Base-by-base conservation (phyloP, 495 filamentous ascomycete genomes). In the Bathelium albidoporum region DNA sequence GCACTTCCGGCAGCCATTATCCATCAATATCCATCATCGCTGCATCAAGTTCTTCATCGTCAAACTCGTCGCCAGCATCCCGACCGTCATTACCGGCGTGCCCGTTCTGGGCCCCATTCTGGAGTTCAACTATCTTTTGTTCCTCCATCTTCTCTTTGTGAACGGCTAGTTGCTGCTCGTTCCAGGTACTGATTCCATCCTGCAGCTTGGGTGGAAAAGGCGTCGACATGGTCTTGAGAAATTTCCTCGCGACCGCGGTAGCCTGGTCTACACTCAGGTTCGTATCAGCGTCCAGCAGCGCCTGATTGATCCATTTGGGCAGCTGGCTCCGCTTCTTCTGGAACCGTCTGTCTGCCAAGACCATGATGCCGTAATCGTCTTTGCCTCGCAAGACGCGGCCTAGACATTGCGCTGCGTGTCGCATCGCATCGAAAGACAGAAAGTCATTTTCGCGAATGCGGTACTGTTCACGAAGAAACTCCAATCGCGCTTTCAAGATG, bases 361-460 rank as follows among this genome's bases (percentile, higher is more conserved):
- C 91, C 94, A 99, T 99, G 74, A 97, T 87, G 2, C 95, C 95
- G 76, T 99, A 99, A 73, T 99, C 94, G 72, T 97, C 94, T 74
- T 98, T 98, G 36, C 94, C 95, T 64, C 95, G 83, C 29, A 99
- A 79, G 20, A 99, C 95, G 70, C 95, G 93, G 26, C 95, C 95
- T 0, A 99, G 81, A 67, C 95, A 99, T 71, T 99, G 95, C 16
- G 95, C 91, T 44, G 94, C 95, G 71, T 99, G 95, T 29, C 95
- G 83, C 92, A 97, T 99, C 24, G 94, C 95, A 73, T 97, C 94
- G 83, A 97, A 99, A 39, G 95, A 97, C 1, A 99, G 77, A 73
- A 99, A 99, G 71, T 99, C 95, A 69, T 95, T 96, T 74, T 97
- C 95, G 49, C 90, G 83, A 73, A 99, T 99, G 52, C 91, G 88